Evolutionary conservation across 495 filamentous ascomycete species (phyloP).

Genomic region (Lichina pygmaea): DNA sequence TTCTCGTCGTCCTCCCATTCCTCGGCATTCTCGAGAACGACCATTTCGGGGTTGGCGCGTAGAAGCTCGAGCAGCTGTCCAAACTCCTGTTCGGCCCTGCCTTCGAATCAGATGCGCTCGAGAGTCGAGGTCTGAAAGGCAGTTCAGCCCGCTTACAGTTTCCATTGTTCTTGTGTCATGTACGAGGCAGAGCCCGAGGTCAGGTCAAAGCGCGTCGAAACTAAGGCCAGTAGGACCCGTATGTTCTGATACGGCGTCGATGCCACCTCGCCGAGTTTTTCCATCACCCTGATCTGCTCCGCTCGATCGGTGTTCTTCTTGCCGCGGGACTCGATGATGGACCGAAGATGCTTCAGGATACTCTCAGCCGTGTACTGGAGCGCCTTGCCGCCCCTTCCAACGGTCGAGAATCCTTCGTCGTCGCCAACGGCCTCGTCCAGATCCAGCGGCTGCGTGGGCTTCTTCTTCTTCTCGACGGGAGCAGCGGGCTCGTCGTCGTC

Average conservation of each 20-base stretch:
- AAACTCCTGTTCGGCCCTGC: slow-evolving; percentile 57
- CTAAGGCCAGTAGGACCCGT: slow-evolving; percentile 69
- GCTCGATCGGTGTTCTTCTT: slow-evolving; percentile 93
- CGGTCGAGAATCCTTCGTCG: slow-evolving; percentile 65
- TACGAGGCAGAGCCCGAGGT: slow-evolving; percentile 54
- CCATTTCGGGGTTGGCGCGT: slow-evolving; percentile 44
- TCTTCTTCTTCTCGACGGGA: slow-evolving; percentile 19
- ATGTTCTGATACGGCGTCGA: slow-evolving; percentile 82
- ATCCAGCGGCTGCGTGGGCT: slow-evolving; percentile 13
- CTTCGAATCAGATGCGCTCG: slow-evolving; percentile 1
- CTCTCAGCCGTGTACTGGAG: slow-evolving; percentile 85
- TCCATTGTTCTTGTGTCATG: slow-evolving; percentile 96
- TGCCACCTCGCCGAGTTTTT: slow-evolving; percentile 75
- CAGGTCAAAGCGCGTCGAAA: slow-evolving; percentile 86
- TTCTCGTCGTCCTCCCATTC: slow-evolving; percentile 99
- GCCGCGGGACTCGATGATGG: slow-evolving; percentile 82
- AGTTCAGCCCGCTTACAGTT: slow-evolving; percentile 21
- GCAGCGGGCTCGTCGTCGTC: slow-evolving; percentile 43
- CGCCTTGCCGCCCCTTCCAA: slow-evolving; percentile 64
- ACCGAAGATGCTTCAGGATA: slow-evolving; percentile 85
- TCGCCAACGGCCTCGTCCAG: slow-evolving; percentile 18
- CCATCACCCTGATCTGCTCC: slow-evolving; percentile 93
- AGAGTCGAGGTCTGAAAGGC: too few species aligned
- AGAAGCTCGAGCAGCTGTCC: slow-evolving; percentile 48
- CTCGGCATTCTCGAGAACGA: slow-evolving; percentile 75